Conservation (phyloP, 2,329 filamentous ascomycete genomes). For the Cercospora canescens region DNA sequence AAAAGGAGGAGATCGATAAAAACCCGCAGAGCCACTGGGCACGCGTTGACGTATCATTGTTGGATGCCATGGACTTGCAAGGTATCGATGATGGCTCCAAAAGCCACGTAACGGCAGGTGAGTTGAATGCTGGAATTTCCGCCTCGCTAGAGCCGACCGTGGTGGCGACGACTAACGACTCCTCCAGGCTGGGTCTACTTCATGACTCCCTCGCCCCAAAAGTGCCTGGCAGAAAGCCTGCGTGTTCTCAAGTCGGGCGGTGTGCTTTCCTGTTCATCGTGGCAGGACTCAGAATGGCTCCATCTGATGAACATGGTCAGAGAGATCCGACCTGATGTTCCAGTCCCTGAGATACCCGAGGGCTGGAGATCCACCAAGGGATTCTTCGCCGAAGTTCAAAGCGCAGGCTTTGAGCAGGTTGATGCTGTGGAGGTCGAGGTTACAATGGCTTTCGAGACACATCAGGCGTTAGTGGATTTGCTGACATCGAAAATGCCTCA, state of each 20-base stretch:
- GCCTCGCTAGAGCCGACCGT: not conserved
- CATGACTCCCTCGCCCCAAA: constrained; percentile 25
- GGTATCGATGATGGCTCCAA: constrained; percentile 24
- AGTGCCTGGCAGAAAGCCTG: constrained; percentile 27
- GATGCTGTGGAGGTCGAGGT: constrained; percentile 26
- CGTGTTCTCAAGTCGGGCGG: constrained; percentile 31
- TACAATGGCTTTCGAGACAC: constrained; percentile 25
- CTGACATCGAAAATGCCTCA: constrained; percentile 28
- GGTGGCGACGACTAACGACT: not conserved
- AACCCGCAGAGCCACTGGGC: constrained; percentile 26
- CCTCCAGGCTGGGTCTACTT: constrained; percentile 5
- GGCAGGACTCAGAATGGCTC: constrained; percentile 34
- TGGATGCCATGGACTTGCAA: constrained; percentile 32
- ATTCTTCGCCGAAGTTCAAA: constrained; percentile 27
- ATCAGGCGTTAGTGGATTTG: constrained; percentile 19
- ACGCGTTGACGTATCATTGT: constrained; percentile 26
- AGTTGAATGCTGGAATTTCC: not conserved
- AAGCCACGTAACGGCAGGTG: constrained; percentile 35
- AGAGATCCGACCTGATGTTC: constrained; percentile 24
- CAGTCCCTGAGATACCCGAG: constrained; percentile 24
- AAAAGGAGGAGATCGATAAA: constrained; percentile 18
- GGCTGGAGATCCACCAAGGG: constrained; percentile 27
- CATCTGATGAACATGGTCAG: constrained; percentile 25
- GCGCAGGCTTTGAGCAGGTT: constrained; percentile 33
- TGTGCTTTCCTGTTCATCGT: constrained; percentile 29